These are phyloP conservation scores for Fusarium armeniacum DNA, from an alignment of 2,329 filamentous ascomycete species.

Conservation along the genomic window DNA sequence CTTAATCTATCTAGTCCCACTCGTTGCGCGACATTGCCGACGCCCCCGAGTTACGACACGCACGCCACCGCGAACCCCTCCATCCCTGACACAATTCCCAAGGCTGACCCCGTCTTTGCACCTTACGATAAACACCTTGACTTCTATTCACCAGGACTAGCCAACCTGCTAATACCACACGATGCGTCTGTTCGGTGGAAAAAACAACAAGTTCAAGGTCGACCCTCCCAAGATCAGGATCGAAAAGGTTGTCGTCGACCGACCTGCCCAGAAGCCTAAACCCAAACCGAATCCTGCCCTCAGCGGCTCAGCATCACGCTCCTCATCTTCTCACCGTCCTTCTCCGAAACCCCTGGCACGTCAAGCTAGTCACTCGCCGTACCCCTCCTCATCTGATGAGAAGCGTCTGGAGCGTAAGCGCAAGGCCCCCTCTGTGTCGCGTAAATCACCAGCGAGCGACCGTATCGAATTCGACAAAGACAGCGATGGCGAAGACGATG, in stretches of 20 bases:
- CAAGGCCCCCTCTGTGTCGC: constrained; percentile 58
- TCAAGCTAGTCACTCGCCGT: constrained; percentile 60
- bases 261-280: constrained; percentile 55
- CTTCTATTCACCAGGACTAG: constrained; percentile 22
- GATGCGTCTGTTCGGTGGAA: constrained; percentile 60
- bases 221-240: constrained; percentile 65
- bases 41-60: constrained; percentile 44
- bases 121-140: neutral
- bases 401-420: constrained; percentile 62
- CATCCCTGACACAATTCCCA: constrained; percentile 44
- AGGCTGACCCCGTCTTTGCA: constrained; percentile 27
- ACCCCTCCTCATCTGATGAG: constrained; percentile 59
- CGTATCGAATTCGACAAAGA: constrained; percentile 66
- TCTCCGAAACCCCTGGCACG: constrained; percentile 59
- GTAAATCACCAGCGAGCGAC: constrained; percentile 63
- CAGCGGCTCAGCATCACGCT: constrained; percentile 52
- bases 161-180: constrained; percentile 31
- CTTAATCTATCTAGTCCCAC: constrained; percentile 45
- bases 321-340: constrained; percentile 55
- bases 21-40: constrained; percentile 49
- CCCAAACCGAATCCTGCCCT: constrained; percentile 55
- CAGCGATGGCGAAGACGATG: constrained; percentile 66
- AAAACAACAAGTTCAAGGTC: constrained; percentile 65
- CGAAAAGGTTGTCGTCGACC: constrained; percentile 65
- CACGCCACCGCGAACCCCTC: constrained; percentile 52